Evolutionary conservation across 768 basidiomycete genomes (phyloP), one percentile per base, ranked within the genome.

Genomic region (Amanita rubescens): DNA sequence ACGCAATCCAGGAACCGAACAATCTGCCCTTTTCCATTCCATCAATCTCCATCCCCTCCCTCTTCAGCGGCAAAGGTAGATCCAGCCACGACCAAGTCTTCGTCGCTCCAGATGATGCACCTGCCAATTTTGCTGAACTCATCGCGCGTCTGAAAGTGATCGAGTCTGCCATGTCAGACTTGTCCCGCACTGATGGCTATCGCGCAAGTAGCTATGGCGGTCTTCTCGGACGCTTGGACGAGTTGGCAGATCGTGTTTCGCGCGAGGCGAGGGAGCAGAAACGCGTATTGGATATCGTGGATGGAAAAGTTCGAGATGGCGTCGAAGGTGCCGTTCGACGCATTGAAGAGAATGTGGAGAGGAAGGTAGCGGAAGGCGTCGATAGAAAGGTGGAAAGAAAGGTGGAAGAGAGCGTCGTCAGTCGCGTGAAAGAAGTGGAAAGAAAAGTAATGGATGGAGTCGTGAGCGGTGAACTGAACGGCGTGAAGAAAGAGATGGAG

Each of bases 91-190:
- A 61, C 3, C 65, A 59, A 2, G 63, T 70, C 6, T 90, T 82
- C 61, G 65, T 69, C 1, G 69, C 81, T 0, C 83, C 87, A 0
- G 76, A 78, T 9, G 64, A 71, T 8, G 86, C 87, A 1, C 79
- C 81, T 1, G 73, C 76, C n/a, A 78, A 88, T 63, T 69, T 90
- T 17, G 75, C 77, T 3, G 88, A 88, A 52, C 69, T 91, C 20
- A 72, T 81, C 2, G 71, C 73, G 6, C 80, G 88, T 8, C 66
- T 92, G 11, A 76, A 78, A 55, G 71, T 71, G 33, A 75, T 91
- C 37, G 89, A 91, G 65, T 73, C 68, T 22, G 81, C 76, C 1
- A 69, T 90, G 12, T 80, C 82, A 12, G 74, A 76, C 6, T 69
- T 92, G 14, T 79, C 82, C 3, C 58, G 71, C 12, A 82, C 86